A percentile compares a stretch with the other conserved stretches of the same genome.
phyloP scores from a whole-genome alignment of 169 alveolate species.

The Theileria equi region DNA sequence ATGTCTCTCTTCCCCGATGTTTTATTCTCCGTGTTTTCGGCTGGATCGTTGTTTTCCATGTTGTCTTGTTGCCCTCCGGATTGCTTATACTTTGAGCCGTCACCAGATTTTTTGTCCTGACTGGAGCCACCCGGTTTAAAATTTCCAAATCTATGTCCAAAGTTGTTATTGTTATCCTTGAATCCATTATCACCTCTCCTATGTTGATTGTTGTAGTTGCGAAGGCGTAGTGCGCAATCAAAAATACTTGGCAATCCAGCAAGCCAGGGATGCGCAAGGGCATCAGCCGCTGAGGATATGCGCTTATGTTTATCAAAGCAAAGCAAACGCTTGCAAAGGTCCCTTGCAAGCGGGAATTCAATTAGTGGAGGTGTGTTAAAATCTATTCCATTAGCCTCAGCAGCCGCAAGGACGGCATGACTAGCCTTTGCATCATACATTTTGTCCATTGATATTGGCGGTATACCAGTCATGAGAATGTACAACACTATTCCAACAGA shows the following conservation, averaged over 20 bases:
- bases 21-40: neutral
- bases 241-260: slow-evolving; percentile 61
- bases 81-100: neutral
- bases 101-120: neutral
- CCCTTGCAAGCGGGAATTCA: slow-evolving; percentile 85
- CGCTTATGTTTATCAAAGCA: slow-evolving; percentile 80
- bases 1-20: neutral
- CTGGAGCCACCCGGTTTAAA: neutral
- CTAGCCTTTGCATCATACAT: slow-evolving; percentile 83
- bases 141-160: neutral
- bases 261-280: slow-evolving; percentile 88
- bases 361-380: slow-evolving; percentile 82
- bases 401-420: slow-evolving; percentile 73
- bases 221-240: slow-evolving; percentile 32
- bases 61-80: slow-evolving; percentile 15
- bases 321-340: slow-evolving; percentile 80
- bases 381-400: slow-evolving; percentile 80
- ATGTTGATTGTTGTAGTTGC: slow-evolving; percentile 26
- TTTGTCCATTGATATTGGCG: slow-evolving; percentile 86
- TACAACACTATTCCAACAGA: slow-evolving; percentile 86
- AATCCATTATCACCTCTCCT: neutral
- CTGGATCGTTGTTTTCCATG: slow-evolving; percentile 4
- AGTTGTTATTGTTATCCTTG: neutral
- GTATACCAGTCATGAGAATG: slow-evolving; percentile 87
- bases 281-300: slow-evolving; percentile 76